phyloP scores from a whole-genome alignment of 345 rosid genomes.

The Garcia nutans region DNA sequence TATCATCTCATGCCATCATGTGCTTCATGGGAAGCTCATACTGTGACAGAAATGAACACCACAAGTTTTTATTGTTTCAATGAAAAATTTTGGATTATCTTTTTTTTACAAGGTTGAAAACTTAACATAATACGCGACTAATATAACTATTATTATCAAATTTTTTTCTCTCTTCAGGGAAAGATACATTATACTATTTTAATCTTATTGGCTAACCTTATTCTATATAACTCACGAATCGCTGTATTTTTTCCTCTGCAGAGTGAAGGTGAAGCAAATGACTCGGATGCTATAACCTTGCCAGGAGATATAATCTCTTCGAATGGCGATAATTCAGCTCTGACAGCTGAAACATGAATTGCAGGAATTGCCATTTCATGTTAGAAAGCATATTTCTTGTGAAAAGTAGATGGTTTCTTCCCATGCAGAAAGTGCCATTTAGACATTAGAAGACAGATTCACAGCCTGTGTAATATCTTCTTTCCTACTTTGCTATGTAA shows the following conservation, averaged over 20 bases:
- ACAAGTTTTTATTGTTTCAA: not conserved
- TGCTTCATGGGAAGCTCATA: not conserved
- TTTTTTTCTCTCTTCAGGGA: not conserved
- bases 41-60: not conserved
- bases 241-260: not conserved
- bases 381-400: not conserved
- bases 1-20: not conserved
- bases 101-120: not conserved
- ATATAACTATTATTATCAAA: no score
- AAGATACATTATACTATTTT: no score
- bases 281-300: conserved; percentile 14
- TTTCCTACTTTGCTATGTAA: not conserved
- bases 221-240: not conserved
- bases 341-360: conserved; percentile 26
- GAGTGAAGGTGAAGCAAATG: conserved; percentile 25
- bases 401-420: not conserved
- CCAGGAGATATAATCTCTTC: conserved; percentile 18
- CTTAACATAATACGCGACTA: no score
- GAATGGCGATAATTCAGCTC: conserved; percentile 27
- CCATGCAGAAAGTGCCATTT: not conserved
- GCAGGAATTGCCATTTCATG: not conserved
- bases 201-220: no score
- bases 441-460: not conserved
- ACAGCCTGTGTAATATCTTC: conserved; percentile 15
- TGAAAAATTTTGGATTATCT: not conserved